A percentile compares a stretch with the other conserved stretches of the same genome.
Conservation (phyloP, 331 rosid genomes). For the Rosa hybrid region DNA sequence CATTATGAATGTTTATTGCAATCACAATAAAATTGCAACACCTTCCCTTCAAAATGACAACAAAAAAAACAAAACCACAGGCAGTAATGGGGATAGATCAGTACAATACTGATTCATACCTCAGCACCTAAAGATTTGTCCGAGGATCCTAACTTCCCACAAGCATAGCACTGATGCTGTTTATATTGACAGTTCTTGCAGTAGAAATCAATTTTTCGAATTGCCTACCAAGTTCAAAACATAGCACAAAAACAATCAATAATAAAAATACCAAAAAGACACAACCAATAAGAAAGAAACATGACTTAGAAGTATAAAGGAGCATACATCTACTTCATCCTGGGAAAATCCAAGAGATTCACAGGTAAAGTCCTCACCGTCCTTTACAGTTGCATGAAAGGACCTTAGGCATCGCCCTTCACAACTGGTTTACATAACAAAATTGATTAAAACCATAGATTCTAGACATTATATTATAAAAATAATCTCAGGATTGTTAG, state of each 20-base stretch:
- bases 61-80: not conserved
- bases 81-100: not conserved
- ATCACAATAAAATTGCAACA: not conserved
- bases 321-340: constrained; percentile 67
- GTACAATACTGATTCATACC: constrained; percentile 45
- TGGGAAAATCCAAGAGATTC: constrained; percentile 61
- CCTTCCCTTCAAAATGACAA: not conserved
- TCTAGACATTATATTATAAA: not conserved
- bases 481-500: not conserved
- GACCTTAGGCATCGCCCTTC: constrained; percentile 89
- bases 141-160: constrained; percentile 81
- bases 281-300: constrained; percentile 17
- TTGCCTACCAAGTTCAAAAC: constrained; percentile 49
- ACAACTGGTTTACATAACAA: constrained; percentile 52
- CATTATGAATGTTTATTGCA: not conserved
- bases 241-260: not conserved
- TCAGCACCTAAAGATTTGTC: constrained; percentile 57
- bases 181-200: constrained; percentile 66
- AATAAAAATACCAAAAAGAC: not conserved
- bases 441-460: not conserved
- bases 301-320: constrained; percentile 11
- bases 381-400: constrained; percentile 69
- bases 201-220: constrained; percentile 32
- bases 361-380: constrained; percentile 50
- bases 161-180: constrained; percentile 83